Base-by-base conservation (phyloP, 306 rosid genomes). In the Cucumis hystrix region DNA sequence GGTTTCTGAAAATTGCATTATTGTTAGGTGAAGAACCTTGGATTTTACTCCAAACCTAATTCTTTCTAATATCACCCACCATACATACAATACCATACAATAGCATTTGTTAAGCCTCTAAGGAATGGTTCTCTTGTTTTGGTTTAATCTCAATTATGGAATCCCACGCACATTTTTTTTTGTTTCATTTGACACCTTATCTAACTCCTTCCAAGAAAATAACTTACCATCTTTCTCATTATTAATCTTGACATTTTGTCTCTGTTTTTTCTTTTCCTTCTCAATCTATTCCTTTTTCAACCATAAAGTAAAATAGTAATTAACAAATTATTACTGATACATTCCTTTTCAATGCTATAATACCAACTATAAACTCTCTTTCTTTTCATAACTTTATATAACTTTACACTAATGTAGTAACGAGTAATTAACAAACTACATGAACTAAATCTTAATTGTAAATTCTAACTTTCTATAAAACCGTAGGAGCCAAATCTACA, bases 1-100 rank as follows among this genome's bases (percentile, higher is more conserved):
- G 85, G 81, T 6, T 73, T 62, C 87, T 85, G 91, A 16, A 84
- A 84, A 82, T 83, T 87, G 85, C 58, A 76, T 87, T 81, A 74
- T 52, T 77, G 91, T 89, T 86, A 75, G 94, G 91, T 86, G 85
- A 75, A 76, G 66, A 85, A 69, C 73, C 93, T 91, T 91, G 79
- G 82, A 84, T 78, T 80, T 81, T 85, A 92, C 98, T 92, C 96
- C 88, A 81, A 78, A 25, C 6, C 76, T 72, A 72, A 70, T 43
- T n/a, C 13, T 6, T 23, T 70, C 15, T 40, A 66, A 66, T 12
- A 25, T 23, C 75, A 30, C 61, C 76, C 76, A 72, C 76, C 76
- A 72, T 15, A 49, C 60, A 20, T 49, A 16, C 25, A 14, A 28
- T 33, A 33, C 37, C 37, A 33, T 33, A 33, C 37, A 33, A 33